Conservation (phyloP, 352 stramenopile species). For the Blastocystis sp. region DNA sequence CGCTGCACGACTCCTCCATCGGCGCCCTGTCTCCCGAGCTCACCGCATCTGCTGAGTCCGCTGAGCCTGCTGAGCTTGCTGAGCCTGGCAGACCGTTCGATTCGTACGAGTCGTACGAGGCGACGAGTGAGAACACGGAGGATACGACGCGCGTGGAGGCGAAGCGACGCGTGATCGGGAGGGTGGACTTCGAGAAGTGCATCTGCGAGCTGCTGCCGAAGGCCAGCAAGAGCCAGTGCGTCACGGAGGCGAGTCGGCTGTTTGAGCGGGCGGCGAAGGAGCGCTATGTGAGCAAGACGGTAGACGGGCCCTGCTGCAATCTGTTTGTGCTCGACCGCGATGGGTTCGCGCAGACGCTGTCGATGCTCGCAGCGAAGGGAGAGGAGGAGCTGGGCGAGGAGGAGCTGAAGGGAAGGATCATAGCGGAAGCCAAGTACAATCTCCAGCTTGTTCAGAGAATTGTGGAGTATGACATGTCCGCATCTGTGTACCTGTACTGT, state of each 20-base stretch:
- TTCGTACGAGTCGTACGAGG: background rate
- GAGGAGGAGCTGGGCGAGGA: background rate
- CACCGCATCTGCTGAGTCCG: background rate
- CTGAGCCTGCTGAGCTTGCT: no score
- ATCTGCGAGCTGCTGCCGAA: conserved; percentile 39
- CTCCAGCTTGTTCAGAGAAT: conserved; percentile 18
- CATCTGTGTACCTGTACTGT: background rate
- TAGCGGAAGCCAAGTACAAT: conserved; percentile 62
- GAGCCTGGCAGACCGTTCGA: background rate
- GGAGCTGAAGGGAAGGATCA: conserved; percentile 2
- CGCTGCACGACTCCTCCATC: conserved; percentile 53
- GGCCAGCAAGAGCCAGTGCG: conserved; percentile 44
- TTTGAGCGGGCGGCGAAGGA: conserved; percentile 52
- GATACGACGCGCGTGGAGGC: background rate
- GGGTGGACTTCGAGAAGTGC: conserved; percentile 46
- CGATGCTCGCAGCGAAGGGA: background rate
- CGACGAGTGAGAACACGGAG: background rate
- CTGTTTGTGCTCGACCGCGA: conserved; percentile 8
- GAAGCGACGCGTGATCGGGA: conserved; percentile 18
- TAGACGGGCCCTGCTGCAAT: conserved; percentile 39
- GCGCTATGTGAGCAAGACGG: conserved; percentile 45
- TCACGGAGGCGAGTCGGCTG: conserved; percentile 41
- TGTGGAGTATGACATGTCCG: conserved; percentile 23
- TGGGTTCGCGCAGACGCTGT: conserved; percentile 9
- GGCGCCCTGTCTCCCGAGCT: conserved; percentile 4